These are phyloP conservation scores for Helianthus annuus DNA, from an alignment of 129 eudicot species.

Conservation along the genomic window HanXRQr2.0-SUNRISE NC_035449.2:121006989-121007488, in stretches of 20 bases:
- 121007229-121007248: not conserved
- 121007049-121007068: not conserved
- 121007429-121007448: not conserved
- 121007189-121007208: too few species aligned
- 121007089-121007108: slow-evolving; percentile 6
- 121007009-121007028: not conserved
- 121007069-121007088: not conserved
- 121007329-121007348: not conserved
- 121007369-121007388: not conserved
- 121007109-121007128: slow-evolving; percentile 5
- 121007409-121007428: not conserved
- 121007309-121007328: not conserved
- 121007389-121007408: not conserved
- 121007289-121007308: too few species aligned
- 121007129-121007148: not conserved
- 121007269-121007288: too few species aligned
- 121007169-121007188: too few species aligned
- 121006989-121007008: not conserved
- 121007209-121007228: too few species aligned
- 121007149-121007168: not conserved
- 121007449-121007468: not conserved
- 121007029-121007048: not conserved
- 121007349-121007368: not conserved
- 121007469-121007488: not conserved
- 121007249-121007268: too few species aligned